phyloP scores from a whole-genome alignment of 495 filamentous ascomycete genomes.

The Cudoniella acicularis region DNA sequence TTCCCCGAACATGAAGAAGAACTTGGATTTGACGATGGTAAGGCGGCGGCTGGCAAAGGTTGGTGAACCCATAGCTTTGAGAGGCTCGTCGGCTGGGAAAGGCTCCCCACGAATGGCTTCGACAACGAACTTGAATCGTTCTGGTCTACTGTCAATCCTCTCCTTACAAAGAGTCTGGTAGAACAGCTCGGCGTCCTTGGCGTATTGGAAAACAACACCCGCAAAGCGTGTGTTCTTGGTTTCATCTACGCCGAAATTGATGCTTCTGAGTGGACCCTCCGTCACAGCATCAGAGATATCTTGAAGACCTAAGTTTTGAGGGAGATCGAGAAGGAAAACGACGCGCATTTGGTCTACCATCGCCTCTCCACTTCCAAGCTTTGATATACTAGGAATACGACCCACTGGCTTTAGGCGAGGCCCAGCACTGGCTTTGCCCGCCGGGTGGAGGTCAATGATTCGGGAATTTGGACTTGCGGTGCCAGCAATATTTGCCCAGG shows the following conservation, averaged over 20 bases:
- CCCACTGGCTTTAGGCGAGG: constrained; percentile 1
- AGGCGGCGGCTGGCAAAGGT: constrained; percentile 19
- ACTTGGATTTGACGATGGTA: constrained; percentile 21
- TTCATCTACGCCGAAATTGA: constrained; percentile 16
- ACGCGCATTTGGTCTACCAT: constrained; percentile 17
- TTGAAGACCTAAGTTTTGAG: constrained; percentile 11
- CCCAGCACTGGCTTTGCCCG: background rate
- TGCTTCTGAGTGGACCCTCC: constrained; percentile 19
- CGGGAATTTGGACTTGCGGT: constrained; percentile 1
- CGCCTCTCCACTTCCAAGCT: background rate
- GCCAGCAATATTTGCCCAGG: constrained; percentile 21
- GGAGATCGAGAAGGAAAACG: constrained; percentile 19
- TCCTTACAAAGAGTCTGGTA: constrained; percentile 10
- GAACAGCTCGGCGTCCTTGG: constrained; percentile 16
- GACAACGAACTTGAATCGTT: constrained; percentile 20
- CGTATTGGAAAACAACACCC: constrained; percentile 22
- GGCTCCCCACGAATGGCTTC: constrained; percentile 10
- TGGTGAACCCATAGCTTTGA: constrained; percentile 18
- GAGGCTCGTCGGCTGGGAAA: constrained; percentile 12
- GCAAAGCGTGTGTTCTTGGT: background rate
- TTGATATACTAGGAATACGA: constrained; percentile 2
- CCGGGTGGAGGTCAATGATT: constrained; percentile 7
- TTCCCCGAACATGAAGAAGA: constrained; percentile 23
- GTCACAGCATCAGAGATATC: constrained; percentile 20
- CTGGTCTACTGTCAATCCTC: background rate